phyloP scores from a whole-genome alignment of 2,329 filamentous ascomycete genomes.

The Alternaria metachromatica region DNA sequence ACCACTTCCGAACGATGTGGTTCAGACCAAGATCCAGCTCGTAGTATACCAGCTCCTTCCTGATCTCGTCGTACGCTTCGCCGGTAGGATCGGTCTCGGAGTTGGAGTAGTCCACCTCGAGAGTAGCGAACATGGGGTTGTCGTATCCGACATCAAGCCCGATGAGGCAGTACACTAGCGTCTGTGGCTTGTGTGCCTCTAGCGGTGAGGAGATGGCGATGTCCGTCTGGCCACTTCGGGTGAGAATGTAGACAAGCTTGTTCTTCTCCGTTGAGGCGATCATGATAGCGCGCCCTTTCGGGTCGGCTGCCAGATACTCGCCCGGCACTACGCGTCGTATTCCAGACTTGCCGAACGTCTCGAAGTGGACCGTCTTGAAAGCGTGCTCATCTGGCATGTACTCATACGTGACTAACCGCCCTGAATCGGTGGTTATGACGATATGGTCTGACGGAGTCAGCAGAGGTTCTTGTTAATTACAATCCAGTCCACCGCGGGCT shows the following conservation, averaged over 20 bases:
- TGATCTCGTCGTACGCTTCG: conserved; percentile 77
- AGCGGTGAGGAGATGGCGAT: conserved; percentile 96
- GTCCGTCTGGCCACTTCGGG: conserved; percentile 91
- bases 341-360: conserved; percentile 98
- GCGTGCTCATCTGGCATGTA: conserved; percentile 86
- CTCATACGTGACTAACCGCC: conserved; percentile 91
- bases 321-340: conserved; percentile 92
- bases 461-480: conserved; percentile 36
- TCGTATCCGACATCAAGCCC: conserved; percentile 95
- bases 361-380: conserved; percentile 88
- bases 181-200: conserved; percentile 92
- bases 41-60: conserved; percentile 95
- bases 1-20: conserved; percentile 96
- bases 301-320: conserved; percentile 94
- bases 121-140: conserved; percentile 92
- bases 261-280: conserved; percentile 97
- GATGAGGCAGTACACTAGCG: conserved; percentile 85
- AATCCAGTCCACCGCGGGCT: conserved; percentile 37
- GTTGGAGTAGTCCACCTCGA: conserved; percentile 93
- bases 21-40: conserved; percentile 96
- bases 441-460: conserved; percentile 77
- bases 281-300: conserved; percentile 92
- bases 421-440: conserved; percentile 93
- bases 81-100: conserved; percentile 90
- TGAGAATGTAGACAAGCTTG: conserved; percentile 98